These are phyloP conservation scores for Dorcoceras hygrometricum DNA, from an alignment of 257 asterid genomes.

Conservation along the genomic window DNA sequence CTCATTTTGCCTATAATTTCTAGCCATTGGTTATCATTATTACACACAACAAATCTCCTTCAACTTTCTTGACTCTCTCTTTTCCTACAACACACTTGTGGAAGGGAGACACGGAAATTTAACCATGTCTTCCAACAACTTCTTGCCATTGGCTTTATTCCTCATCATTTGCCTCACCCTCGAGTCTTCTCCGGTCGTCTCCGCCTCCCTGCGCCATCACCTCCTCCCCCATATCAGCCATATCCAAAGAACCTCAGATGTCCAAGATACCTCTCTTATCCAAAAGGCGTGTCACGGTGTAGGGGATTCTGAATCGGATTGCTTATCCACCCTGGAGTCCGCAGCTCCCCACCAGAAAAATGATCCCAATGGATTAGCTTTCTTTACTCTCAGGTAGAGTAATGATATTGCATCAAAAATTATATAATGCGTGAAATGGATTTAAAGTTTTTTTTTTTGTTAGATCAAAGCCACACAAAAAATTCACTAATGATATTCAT, in stretches of 20 bases:
- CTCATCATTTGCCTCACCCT: slow-evolving; percentile 30
- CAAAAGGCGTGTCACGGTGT: slow-evolving; percentile 39
- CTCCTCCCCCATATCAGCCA: slow-evolving; percentile 12
- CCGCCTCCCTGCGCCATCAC: slow-evolving; percentile 19
- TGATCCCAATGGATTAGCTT: slow-evolving; percentile 32
- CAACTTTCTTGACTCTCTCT: not conserved
- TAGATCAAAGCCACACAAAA: no score
- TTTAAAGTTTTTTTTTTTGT: no score
- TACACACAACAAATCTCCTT: not conserved
- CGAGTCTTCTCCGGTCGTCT: slow-evolving; percentile 12
- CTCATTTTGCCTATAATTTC: not conserved
- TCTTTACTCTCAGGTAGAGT: slow-evolving; percentile 35
- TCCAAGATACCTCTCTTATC: slow-evolving; percentile 33
- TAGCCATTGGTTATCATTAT: not conserved
- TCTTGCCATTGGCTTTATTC: slow-evolving; percentile 22
- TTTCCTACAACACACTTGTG: not conserved
- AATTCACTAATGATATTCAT: no score
- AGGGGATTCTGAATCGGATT: slow-evolving; percentile 25
- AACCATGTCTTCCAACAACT: slow-evolving; percentile 29
- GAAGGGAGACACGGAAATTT: not conserved
- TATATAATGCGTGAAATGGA: not conserved
- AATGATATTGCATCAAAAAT: not conserved
- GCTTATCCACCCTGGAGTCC: slow-evolving; percentile 29
- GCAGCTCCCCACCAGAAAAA: slow-evolving; percentile 31
- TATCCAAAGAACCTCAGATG: slow-evolving; percentile 13